phyloP scores from a whole-genome alignment of 768 basidiomycete genomes.

The Jaapia argillacea region DNA sequence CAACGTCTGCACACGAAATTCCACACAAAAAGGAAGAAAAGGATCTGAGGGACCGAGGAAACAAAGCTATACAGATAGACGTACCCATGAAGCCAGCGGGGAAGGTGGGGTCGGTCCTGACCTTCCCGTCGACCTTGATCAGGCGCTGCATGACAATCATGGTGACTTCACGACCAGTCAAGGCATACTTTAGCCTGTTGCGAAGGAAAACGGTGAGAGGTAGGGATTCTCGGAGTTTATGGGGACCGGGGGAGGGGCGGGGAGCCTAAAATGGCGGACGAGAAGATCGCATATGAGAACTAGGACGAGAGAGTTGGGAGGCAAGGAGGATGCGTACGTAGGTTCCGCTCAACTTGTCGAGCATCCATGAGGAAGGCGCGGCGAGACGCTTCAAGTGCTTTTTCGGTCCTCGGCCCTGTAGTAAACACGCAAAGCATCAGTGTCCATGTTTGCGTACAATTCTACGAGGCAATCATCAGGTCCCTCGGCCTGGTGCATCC shows the following conservation, averaged over 20 bases:
- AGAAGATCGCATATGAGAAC: too few species aligned
- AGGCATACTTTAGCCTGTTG: slow-evolving; percentile 98
- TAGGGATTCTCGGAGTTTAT: slow-evolving; percentile 97
- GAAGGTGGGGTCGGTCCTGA: slow-evolving; percentile 94
- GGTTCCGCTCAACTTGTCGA: slow-evolving; percentile 95
- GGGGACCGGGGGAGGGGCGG: slow-evolving; percentile 95
- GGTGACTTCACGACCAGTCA: slow-evolving; percentile 94
- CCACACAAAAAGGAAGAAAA: slow-evolving; percentile 1
- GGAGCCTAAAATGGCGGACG: slow-evolving; percentile 87
- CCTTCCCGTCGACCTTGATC: slow-evolving; percentile 98
- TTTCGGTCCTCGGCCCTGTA: slow-evolving; percentile 93
- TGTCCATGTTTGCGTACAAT: slow-evolving; percentile 3
- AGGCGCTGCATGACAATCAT: slow-evolving; percentile 92
- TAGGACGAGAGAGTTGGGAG: too few species aligned
- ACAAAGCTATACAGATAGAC: slow-evolving; percentile 20
- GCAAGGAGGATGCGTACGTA: slow-evolving; percentile 81
- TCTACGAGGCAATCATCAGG: slow-evolving; percentile 6
- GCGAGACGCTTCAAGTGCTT: slow-evolving; percentile 97
- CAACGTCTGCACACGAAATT: slow-evolving; percentile 54
- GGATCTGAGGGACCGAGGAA: too few species aligned
- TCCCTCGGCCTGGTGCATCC: slow-evolving; percentile 22
- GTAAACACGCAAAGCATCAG: slow-evolving; percentile 14
- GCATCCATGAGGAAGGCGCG: slow-evolving; percentile 99
- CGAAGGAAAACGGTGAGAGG: slow-evolving; percentile 96
- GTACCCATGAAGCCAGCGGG: slow-evolving; percentile 96